A percentile compares a stretch with the other conserved stretches of the same genome.
These are phyloP conservation scores for Yamadazyma laniorum DNA, from an alignment of 805 yeast genomes.

Conservation along the genomic window DNA sequence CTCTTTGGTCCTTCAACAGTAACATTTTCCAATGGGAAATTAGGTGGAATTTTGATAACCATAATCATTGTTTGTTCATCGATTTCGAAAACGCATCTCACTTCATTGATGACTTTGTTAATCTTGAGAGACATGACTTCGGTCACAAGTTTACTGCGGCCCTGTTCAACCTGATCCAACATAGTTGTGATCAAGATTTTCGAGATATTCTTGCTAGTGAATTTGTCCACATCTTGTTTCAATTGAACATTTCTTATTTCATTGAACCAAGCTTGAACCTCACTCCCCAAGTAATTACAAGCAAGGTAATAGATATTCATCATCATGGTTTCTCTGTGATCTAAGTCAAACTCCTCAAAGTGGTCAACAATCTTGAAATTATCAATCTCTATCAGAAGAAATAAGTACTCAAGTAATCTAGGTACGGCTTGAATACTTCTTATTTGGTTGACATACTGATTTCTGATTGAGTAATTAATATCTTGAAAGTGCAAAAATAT, in stretches of 20 bases:
- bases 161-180: slow-evolving; percentile 47
- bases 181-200: slow-evolving; percentile 61
- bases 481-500: slow-evolving; percentile 60
- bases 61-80: slow-evolving; percentile 88
- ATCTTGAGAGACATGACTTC: slow-evolving; percentile 58
- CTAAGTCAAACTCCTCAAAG: slow-evolving; percentile 16
- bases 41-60: slow-evolving; percentile 66
- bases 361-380: slow-evolving; percentile 3
- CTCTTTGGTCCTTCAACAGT: slow-evolving; percentile 73
- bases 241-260: slow-evolving; percentile 65
- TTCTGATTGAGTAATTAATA: slow-evolving; percentile 62
- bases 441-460: slow-evolving; percentile 57
- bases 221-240: slow-evolving; percentile 58
- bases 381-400: slow-evolving; percentile 45
- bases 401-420: slow-evolving; percentile 50
- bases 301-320: slow-evolving; percentile 52
- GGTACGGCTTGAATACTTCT: slow-evolving; percentile 39
- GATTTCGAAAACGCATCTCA: slow-evolving; percentile 68
- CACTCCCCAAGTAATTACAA: slow-evolving; percentile 53
- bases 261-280: slow-evolving; percentile 66
- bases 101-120: slow-evolving; percentile 60
- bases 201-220: slow-evolving; percentile 60
- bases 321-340: slow-evolving; percentile 24
- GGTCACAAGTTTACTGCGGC: slow-evolving; percentile 31
- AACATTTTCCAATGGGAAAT: slow-evolving; percentile 77